Base-by-base conservation (phyloP, 1,139 yeast species). In the Pichiaceae sp. region DNA sequence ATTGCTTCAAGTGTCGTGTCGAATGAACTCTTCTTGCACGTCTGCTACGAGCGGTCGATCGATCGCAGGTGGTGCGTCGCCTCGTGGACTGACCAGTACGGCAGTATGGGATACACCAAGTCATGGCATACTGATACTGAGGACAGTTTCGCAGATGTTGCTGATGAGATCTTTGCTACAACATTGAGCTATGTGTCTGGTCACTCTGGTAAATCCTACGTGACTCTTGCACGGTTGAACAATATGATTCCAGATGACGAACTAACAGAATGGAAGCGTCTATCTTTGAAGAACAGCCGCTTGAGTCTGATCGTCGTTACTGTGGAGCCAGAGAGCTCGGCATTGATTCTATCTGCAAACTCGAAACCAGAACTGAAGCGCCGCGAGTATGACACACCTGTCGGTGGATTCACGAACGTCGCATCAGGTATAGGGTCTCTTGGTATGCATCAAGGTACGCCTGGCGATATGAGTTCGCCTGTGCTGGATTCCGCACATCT, bases 41-140 rank as follows among this genome's bases (percentile, higher is more conserved):
- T 91, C 21, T 89, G 95, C 0, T 91, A 87, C 50, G 86, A 87
- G 27, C 57, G 94, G 37, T 82, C 95, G 0, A 66, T 73, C 4
- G 96, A 89, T 53, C 78, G 75, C 43, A 75, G 73, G 40, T 89
- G 96, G 96, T 67, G 86, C 34, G 75, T 80, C 20, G 94, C 86
- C 0, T 81, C 95, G 0, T 86, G 96, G 94, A 70, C 94, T 0
- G 96, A 89, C 52, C 91, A 91, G 36, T 69, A 72, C 50, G 96
- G 96, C 0, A 65, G 66, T 8, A 68, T 75, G 6, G 73, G 79
- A 7, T 68, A 68, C 39, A 71, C 79, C 1, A 81, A 78, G 46
- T 72, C 89, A 1, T 81, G 89, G 89, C 68, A 66, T 46, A 66
- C 77, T 50, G 55, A 72, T 51, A 35, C 47, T 5, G 43, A 44